These are phyloP conservation scores for Xylariaceae sp. DNA, from an alignment of 2,329 filamentous ascomycete genomes.

Conservation along the genomic window DNA sequence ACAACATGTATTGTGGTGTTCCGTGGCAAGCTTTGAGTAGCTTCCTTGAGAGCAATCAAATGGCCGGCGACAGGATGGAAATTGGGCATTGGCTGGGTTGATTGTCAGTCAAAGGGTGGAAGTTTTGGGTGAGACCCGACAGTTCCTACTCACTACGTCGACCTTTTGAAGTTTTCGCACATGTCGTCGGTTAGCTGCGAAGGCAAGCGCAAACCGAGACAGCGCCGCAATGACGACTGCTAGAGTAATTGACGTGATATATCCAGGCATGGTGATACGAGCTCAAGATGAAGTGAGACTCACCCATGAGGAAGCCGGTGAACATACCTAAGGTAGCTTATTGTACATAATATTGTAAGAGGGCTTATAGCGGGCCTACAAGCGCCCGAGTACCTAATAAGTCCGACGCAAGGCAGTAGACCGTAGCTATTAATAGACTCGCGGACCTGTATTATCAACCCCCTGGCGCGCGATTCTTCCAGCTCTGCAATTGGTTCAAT, in stretches of 20 bases:
- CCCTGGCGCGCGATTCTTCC: too few species aligned
- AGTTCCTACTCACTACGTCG: conserved; percentile 4
- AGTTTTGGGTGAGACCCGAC: not conserved
- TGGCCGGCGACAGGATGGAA: conserved; percentile 18
- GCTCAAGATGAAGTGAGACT: too few species aligned
- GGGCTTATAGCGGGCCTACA: too few species aligned
- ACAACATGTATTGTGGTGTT: conserved; percentile 17
- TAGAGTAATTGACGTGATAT: conserved; percentile 1
- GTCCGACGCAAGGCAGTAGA: too few species aligned
- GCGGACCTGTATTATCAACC: too few species aligned
- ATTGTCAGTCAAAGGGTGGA: not conserved
- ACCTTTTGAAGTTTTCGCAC: conserved; percentile 10
- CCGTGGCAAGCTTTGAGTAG: conserved; percentile 9
- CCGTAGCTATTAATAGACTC: too few species aligned
- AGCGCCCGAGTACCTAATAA: too few species aligned
- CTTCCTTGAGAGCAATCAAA: conserved; percentile 16
- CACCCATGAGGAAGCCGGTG: too few species aligned
- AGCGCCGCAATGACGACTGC: conserved; percentile 2
- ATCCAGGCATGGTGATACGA: conserved; percentile 8
- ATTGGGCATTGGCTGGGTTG: conserved; percentile 15
- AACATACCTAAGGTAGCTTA: too few species aligned
- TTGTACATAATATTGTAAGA: too few species aligned
- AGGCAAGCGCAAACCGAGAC: conserved; percentile 1
- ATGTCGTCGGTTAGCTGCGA: conserved; percentile 10
- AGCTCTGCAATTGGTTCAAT: too few species aligned